Evolutionary conservation across 441 rosid species (phyloP).

Genomic region (Biscutella auriculata): DNA sequence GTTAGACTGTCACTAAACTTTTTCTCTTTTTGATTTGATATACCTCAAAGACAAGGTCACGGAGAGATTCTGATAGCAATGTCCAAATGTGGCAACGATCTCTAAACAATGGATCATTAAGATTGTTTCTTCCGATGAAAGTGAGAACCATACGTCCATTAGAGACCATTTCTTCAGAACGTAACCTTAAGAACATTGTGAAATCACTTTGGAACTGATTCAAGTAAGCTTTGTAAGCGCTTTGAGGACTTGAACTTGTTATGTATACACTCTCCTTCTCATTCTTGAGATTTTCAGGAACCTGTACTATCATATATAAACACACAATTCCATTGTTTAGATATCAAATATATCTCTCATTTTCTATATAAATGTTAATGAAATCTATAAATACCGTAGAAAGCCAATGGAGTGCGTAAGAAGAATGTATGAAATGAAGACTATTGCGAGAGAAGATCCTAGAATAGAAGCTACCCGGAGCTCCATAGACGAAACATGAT

Average conservation of each 20-base stretch:
- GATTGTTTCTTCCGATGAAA: slow-evolving; percentile 25
- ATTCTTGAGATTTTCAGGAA: slow-evolving; percentile 11
- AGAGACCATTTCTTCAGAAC: slow-evolving; percentile 25
- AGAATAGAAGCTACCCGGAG: slow-evolving; percentile 37
- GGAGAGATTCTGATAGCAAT: slow-evolving; percentile 17
- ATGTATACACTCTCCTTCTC: slow-evolving; percentile 26
- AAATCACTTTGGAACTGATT: slow-evolving; percentile 28
- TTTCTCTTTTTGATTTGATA: neutral
- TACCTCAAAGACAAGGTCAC: slow-evolving; percentile 16
- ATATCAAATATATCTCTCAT: neutral
- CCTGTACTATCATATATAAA: neutral
- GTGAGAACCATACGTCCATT: slow-evolving; percentile 26
- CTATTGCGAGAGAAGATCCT: slow-evolving; percentile 32
- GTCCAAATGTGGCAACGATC: slow-evolving; percentile 25
- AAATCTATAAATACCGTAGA: slow-evolving; percentile 24
- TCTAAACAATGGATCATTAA: slow-evolving; percentile 16
- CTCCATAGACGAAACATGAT: slow-evolving; percentile 25
- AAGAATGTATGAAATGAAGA: slow-evolving; percentile 33
- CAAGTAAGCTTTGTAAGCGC: slow-evolving; percentile 25
- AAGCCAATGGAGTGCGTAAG: slow-evolving; percentile 32
- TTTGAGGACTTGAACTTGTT: slow-evolving; percentile 25
- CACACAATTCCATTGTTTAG: neutral
- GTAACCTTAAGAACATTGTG: slow-evolving; percentile 21
- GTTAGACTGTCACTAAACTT: too few species aligned
- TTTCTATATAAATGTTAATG: neutral